Conservation (phyloP, 495 filamentous ascomycete genomes). For the Aspergillus bertholletiae region DNA sequence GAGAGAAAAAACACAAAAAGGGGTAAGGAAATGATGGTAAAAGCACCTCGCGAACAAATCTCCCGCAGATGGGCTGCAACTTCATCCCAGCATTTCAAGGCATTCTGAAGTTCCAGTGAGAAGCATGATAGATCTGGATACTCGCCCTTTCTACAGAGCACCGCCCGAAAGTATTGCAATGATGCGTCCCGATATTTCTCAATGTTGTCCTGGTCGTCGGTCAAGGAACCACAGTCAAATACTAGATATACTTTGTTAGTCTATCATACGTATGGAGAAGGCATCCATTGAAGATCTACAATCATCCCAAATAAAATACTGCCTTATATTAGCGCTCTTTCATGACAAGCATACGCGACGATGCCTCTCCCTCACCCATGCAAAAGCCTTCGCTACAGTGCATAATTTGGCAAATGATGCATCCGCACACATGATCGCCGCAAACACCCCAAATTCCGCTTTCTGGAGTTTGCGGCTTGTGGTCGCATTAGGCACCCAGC, state of each 20-base stretch:
- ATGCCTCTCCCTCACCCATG: conserved; percentile 7
- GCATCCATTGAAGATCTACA: neutral
- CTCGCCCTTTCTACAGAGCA: neutral
- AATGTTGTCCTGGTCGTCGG: neutral
- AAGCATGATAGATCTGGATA: conserved; percentile 1
- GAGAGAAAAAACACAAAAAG: too few relatives aligned
- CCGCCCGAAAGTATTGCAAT: conserved; percentile 8
- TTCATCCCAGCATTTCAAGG: conserved; percentile 6
- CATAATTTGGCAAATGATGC: conserved; percentile 10
- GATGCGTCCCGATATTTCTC: conserved; percentile 1
- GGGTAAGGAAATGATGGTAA: neutral
- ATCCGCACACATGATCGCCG: conserved; percentile 5
- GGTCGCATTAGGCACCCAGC: conserved; percentile 1
- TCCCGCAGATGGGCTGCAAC: conserved; percentile 4
- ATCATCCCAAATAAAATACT: conserved; percentile 10
- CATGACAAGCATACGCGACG: neutral
- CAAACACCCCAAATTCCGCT: conserved; percentile 9
- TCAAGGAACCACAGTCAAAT: conserved; percentile 7
- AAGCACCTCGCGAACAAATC: conserved; percentile 2
- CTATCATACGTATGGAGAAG: neutral
- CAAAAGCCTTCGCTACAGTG: conserved; percentile 5
- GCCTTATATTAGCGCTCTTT: neutral
- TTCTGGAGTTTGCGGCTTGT: conserved; percentile 3
- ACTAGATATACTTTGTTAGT: neutral
- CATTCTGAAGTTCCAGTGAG: neutral